Conservation (phyloP, 2,329 filamentous ascomycete species). For the Ophiocordyceps polyrhachis-furcata region DNA sequence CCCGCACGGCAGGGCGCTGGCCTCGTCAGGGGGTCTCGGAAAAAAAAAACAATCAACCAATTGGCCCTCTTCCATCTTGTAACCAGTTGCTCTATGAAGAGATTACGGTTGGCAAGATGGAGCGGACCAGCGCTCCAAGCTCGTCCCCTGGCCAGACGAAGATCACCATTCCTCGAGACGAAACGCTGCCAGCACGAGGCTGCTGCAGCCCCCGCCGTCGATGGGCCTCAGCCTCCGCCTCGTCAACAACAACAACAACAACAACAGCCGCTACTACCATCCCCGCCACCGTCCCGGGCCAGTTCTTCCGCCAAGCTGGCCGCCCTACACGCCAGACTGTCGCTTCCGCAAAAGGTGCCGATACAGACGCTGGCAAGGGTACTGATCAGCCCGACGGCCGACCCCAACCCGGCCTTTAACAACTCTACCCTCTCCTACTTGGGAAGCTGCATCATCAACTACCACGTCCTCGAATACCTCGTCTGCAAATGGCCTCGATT, state of each 20-base stretch:
- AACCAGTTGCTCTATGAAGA: conserved; percentile 16
- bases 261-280: conserved; percentile 13
- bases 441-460: conserved; percentile 66
- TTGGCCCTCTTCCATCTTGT: background rate
- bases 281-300: conserved; percentile 59
- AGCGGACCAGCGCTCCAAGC: conserved; percentile 21
- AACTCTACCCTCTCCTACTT: conserved; percentile 69
- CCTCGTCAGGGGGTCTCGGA: background rate
- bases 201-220: conserved; percentile 4
- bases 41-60: too few relatives aligned
- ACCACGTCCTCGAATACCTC: conserved; percentile 77
- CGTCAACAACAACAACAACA: conserved; percentile 4
- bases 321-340: conserved; percentile 77
- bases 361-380: conserved; percentile 71
- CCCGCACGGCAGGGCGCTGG: background rate
- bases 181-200: conserved; percentile 16
- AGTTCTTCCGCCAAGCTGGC: conserved; percentile 70
- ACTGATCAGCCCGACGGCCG: conserved; percentile 72
- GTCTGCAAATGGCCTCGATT: conserved; percentile 80
- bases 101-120: conserved; percentile 22
- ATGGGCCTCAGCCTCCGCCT: background rate
- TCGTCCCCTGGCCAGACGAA: conserved; percentile 10
- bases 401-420: conserved; percentile 65
- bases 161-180: conserved; percentile 7
- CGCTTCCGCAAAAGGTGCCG: conserved; percentile 64